Evolutionary conservation across 2,329 filamentous ascomycete species (phyloP), one percentile per base, ranked within the genome.

Genomic region (Sclerotinia minor): DNA sequence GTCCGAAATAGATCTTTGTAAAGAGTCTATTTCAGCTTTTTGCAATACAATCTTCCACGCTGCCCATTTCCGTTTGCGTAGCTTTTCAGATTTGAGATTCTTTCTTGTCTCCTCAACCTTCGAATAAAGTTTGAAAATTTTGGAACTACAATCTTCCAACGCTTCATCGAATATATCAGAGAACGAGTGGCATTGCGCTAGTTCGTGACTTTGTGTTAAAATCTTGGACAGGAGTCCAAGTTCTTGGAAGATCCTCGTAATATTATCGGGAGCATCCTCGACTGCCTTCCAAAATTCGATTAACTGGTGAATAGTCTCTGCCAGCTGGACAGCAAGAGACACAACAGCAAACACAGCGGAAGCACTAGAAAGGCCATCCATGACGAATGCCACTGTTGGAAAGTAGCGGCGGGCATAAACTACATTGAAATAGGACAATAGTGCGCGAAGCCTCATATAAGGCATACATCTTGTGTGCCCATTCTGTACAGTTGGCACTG

Each of bases 281-380:
- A 65, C 63, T 8, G 63, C 52, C 45, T 32, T 57, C 63, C 50
- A 65, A 57, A 65, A 65, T 2, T 45, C 63, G 26, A 55, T 35
- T 65, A 58, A 35, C 17, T 44, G 57, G 1, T 44, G 53, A 44
- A 65, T 21, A n/a, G 47, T 53, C 13, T 57, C 63, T 44, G 35
- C 50, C 21, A 65, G 63, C 26, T 65, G 63, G 21, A 57, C 26
- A 32, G 63, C 24, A 44, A 65, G 0, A 45, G 50, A 65, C 7
- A 57, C 52, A 41, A 47, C 29, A 41, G 38, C 49, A 21, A 65
- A 41, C 17, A 29, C 41, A 7, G 58, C 41, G 17, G 58, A 60
- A 35, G 47, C 24, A 49, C 44, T 52, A 49, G 38, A 63, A 50
- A 63, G 26, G 11, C 47, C 32, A 54, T 64, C 61, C 32, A 54